Percentiles rank a stretch among this genome's conserved stretches.
These are phyloP conservation scores for Chaetothyriales sp. DNA, from an alignment of 2,329 filamentous ascomycete genomes.

Conservation along the genomic window DNA sequence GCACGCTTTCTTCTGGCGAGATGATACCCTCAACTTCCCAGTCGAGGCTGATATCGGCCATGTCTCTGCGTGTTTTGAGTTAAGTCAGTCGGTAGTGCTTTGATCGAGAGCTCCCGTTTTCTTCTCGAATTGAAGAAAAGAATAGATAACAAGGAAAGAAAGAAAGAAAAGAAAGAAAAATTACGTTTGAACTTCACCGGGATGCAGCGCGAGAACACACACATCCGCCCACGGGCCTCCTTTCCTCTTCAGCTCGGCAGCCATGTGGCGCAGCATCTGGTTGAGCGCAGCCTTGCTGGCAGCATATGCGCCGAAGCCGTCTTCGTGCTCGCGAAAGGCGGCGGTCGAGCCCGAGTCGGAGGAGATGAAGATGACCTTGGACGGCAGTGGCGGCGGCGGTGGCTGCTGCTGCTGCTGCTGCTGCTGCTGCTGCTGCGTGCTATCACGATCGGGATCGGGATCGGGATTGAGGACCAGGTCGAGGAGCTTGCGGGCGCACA, in stretches of 20 bases:
- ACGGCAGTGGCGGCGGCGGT: too few species aligned
- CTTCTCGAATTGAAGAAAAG: too few species aligned
- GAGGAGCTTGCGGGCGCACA: slow-evolving; percentile 39
- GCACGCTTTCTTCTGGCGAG: slow-evolving; percentile 34
- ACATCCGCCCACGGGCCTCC: slow-evolving; percentile 23
- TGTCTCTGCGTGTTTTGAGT: slow-evolving; percentile 26
- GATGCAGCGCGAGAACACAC: slow-evolving; percentile 39
- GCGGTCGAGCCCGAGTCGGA: slow-evolving; percentile 40
- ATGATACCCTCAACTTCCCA: slow-evolving; percentile 41
- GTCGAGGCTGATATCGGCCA: slow-evolving; percentile 36
- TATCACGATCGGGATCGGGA: too few species aligned
- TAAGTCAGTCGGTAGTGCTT: slow-evolving; percentile 1
- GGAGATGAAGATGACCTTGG: slow-evolving; percentile 42
- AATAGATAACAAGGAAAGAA: too few species aligned
- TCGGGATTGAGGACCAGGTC: slow-evolving; percentile 30
- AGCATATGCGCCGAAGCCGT: slow-evolving; percentile 43
- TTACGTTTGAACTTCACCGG: slow-evolving; percentile 40
- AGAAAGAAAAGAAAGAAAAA: slow-evolving; percentile 3
- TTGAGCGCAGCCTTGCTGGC: slow-evolving; percentile 44
- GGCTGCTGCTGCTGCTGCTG: too few species aligned
- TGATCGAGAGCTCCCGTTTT: not conserved
- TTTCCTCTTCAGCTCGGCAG: slow-evolving; percentile 38
- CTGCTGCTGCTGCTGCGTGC: too few species aligned
- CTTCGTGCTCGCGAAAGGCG: slow-evolving; percentile 39
- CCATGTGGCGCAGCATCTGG: slow-evolving; percentile 41